Evolutionary conservation across 805 yeast species (phyloP), one percentile per base, ranked within the genome.

Genomic region (Yarrowia yakushimensis): DNA sequence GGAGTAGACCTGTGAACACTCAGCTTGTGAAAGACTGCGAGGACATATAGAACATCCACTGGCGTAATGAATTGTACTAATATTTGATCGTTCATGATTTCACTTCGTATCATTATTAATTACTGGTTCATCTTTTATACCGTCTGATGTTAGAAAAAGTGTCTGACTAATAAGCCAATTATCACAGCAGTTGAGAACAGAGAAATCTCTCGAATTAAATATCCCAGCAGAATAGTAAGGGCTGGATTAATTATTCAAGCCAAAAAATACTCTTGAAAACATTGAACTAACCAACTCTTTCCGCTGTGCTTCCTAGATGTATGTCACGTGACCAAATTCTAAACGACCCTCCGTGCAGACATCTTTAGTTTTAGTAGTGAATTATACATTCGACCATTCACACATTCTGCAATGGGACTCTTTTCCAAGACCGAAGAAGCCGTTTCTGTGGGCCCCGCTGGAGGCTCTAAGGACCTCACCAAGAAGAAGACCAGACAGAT

Each of bases 401-500:
- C 7, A 27, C 52, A 48, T 12, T 55, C n/a, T n/a, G 23, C 28
- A 28, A 48, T 34, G 46, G 60, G 45, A 11, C 27, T 36, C n/a
- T 43, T 55, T 33, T 15, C 48, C n/a, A 36, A 52, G 36, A 37
- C 46, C 18, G 59, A 52, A 52, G 43, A 36, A 36, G n/a, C 59
- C 33, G 41, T 22, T 7, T 23, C 57, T n/a, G 25, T 12, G n/a
- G 59, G 59, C 59, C 59, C 59, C 59, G 59, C 59, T 9, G 59
- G 59, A 22, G 59, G 59, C 13, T 43, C 34, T 41, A 52, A 52
- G 43, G 78, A 75, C 34, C 74, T 79, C 63, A 79, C 80, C 34
- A 83, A 83, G 70, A 84, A 92, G 69, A 75, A 82, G 27, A 83
- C 85, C 67, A 82, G 98, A 67, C 81, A 83, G 70, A 77, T 79